Evolutionary conservation across 805 yeast genomes (phyloP).

Genomic region (Citeromyces matritensis): DNA sequence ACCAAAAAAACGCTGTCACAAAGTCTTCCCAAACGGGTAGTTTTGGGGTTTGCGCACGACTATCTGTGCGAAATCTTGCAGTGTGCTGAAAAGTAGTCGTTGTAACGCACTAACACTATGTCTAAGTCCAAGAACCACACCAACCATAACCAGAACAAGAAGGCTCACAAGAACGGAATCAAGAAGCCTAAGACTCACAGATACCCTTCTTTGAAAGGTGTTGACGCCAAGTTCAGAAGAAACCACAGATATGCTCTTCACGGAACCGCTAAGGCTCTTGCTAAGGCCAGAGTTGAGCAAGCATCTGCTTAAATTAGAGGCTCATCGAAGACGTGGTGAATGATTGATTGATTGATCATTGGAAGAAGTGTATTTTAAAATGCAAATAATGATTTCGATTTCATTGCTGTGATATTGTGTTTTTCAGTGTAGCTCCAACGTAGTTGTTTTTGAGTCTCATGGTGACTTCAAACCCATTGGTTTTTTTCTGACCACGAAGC

Average conservation of each 20-base stretch:
- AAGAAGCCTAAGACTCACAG: conserved; percentile 97
- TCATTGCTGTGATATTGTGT: no score
- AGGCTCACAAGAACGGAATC: conserved; percentile 99
- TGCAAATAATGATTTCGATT: no score
- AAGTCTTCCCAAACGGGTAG: no score
- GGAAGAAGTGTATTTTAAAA: no score
- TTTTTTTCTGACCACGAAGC: no score
- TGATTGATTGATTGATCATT: background rate
- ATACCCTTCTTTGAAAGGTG: conserved; percentile 97
- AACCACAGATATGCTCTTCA: conserved; percentile 99
- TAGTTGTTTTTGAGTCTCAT: no score
- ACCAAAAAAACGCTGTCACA: no score
- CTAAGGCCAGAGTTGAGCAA: conserved; percentile 38
- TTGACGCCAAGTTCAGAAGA: conserved; percentile 98
- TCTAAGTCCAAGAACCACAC: conserved; percentile 99
- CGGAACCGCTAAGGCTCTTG: conserved; percentile 92
- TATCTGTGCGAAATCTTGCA: no score
- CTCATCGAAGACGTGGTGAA: background rate
- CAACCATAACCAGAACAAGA: conserved; percentile 98
- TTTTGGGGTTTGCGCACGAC: no score
- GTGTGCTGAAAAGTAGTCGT: no score
- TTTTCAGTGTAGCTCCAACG: no score
- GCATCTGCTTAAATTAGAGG: conserved; percentile 6
- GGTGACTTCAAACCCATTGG: no score
- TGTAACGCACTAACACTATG: conserved; percentile 35